Conservation (phyloP, 1,139 yeast genomes). For the Yamadazyma triangularis region DNA sequence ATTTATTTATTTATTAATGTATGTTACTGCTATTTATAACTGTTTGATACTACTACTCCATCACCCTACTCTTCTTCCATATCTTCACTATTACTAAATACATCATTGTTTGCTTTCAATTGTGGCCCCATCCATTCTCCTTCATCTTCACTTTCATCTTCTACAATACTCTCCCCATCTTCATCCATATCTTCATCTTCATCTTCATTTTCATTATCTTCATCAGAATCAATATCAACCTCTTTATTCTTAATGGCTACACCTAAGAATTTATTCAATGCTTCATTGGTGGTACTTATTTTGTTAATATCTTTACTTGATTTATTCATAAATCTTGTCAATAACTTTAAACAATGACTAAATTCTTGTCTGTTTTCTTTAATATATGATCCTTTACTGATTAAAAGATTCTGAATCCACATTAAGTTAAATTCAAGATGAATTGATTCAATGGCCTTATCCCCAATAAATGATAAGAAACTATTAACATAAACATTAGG, state of each 20-base stretch:
- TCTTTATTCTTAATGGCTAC: conserved; percentile 18
- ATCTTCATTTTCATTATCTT: conserved; percentile 16
- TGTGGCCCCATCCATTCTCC: conserved; percentile 19
- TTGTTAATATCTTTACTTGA: conserved; percentile 69
- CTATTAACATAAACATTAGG: conserved; percentile 76
- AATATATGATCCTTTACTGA: conserved; percentile 76
- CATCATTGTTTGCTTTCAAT: conserved; percentile 6
- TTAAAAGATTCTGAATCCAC: conserved; percentile 71
- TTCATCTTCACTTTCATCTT: conserved; percentile 14
- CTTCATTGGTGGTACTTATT: conserved; percentile 52
- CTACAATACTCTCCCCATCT: no score
- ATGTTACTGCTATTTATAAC: no score
- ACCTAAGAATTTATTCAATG: conserved; percentile 42
- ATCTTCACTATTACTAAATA: conserved; percentile 4
- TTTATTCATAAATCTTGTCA: conserved; percentile 72
- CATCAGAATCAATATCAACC: conserved; percentile 14
- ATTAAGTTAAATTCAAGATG: conserved; percentile 80
- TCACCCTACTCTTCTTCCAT: conserved; percentile 9
- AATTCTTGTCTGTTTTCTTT: conserved; percentile 60
- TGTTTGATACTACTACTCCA: no score
- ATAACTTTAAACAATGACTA: conserved; percentile 60
- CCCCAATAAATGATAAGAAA: conserved; percentile 67
- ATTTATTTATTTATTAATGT: no score
- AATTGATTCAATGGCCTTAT: conserved; percentile 65
- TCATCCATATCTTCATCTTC: conserved; percentile 13